Conservation (phyloP, 768 basidiomycete species). For the Agrocybe chaxingu region DNA sequence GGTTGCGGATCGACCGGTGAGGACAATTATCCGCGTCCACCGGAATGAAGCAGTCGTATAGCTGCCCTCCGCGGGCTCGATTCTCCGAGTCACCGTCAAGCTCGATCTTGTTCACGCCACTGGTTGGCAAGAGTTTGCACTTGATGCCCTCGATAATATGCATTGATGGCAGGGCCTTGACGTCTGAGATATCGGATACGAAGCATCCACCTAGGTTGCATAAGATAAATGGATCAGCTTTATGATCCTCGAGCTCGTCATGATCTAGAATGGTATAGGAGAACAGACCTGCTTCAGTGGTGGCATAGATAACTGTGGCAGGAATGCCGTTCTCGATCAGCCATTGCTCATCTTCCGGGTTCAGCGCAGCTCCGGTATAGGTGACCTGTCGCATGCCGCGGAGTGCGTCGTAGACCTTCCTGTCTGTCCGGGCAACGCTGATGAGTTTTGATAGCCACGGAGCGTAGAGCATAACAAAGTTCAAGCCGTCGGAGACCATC, state of each 20-base stretch:
- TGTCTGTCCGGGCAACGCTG: conserved; percentile 8
- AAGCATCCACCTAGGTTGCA: background rate
- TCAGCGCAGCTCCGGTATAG: conserved; percentile 19
- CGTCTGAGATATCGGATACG: conserved; percentile 2
- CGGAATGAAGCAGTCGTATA: conserved; percentile 60
- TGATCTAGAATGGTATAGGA: too few relatives aligned
- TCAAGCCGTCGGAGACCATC: conserved; percentile 16
- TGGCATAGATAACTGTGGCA: conserved; percentile 5
- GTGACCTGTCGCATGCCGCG: conserved; percentile 14
- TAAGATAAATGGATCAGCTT: too few relatives aligned
- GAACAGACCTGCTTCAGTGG: conserved; percentile 2
- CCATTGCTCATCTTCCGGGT: conserved; percentile 12
- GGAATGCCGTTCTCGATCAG: conserved; percentile 7
- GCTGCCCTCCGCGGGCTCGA: conserved; percentile 33
- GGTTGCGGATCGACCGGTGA: conserved; percentile 42
- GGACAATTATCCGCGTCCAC: conserved; percentile 60
- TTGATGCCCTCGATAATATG: conserved; percentile 12
- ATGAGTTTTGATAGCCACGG: conserved; percentile 18
- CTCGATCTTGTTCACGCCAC: conserved; percentile 13
- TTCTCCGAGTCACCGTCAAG: conserved; percentile 30
- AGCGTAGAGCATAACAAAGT: conserved; percentile 16
- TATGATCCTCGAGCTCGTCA: too few relatives aligned
- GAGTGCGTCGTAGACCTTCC: conserved; percentile 9
- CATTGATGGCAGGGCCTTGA: conserved; percentile 7
- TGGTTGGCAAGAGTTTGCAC: conserved; percentile 20